Evolutionary conservation across 108 stramenopile genomes (phyloP).

Genomic region (Epithemia pelagica): DNA sequence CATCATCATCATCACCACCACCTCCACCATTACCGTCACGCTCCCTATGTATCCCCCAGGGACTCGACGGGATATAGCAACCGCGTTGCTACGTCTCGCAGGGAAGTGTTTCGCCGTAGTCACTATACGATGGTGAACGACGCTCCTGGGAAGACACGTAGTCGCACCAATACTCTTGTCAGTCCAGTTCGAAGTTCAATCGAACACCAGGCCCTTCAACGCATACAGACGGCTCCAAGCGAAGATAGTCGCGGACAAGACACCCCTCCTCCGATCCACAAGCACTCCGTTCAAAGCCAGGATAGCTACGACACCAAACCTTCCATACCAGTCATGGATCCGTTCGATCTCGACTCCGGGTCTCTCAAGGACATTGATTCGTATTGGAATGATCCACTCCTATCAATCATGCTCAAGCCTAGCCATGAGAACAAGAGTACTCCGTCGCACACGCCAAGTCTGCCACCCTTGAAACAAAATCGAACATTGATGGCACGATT

Average conservation of each 20-base stretch:
- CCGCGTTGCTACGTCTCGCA: not conserved
- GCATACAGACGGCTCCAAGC: not conserved
- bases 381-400: conserved; percentile 18
- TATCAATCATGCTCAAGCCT: conserved; percentile 8
- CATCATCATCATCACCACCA: not conserved
- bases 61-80: not conserved
- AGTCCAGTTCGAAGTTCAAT: not conserved
- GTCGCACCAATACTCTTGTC: not conserved
- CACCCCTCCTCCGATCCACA: not conserved
- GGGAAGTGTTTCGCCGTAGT: not conserved
- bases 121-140: not conserved
- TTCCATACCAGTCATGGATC: not conserved
- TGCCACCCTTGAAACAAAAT: not conserved
- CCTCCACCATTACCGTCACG: not conserved
- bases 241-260: not conserved
- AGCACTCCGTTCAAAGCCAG: not conserved
- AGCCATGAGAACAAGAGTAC: conserved; percentile 13
- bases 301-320: not conserved
- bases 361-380: conserved; percentile 4
- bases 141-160: not conserved
- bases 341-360: conserved; percentile 1
- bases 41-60: not conserved
- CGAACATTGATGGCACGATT: conserved; percentile 10
- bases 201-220: not conserved
- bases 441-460: not conserved